Base-by-base conservation (phyloP, 2,329 filamentous ascomycete genomes). In the Aspergillus sp. region DNA sequence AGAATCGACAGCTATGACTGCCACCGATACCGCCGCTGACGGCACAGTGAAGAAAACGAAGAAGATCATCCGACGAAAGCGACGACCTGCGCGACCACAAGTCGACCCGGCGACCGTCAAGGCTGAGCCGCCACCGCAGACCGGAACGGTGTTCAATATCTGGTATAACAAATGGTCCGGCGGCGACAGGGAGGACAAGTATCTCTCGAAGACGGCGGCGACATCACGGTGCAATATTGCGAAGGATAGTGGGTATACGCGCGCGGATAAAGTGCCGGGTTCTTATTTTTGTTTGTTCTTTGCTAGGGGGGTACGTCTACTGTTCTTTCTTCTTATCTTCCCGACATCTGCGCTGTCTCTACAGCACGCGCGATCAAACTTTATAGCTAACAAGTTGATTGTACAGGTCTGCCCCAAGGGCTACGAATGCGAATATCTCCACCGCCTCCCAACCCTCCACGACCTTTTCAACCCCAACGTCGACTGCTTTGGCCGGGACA, bases 151-250 rank as follows among this genome's bases (percentile, higher is more conserved):
- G 61, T 99, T 95, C 84, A 99, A 99, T 79, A 96, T 96, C 72
- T 97, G 93, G 94, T 97, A 97, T 81, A 97, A 97, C 82, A 98
- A 97, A 79, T 98, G 94, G 93, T 91, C 89, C 0, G 95, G 95
- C 68, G 95, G 95, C 72, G 95, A 99, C 78, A 87, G 93, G 63
- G 94, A 98, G 74, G 93, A 96, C 81, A 92, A 93, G 70, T 93
- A 94, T 72, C 85, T 93, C 4, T 92, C 90, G 41, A 90, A 97
- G 74, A 91, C 89, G 23, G 86, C 89, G 15, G 94, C 95, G 3
- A 89, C 90, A 66, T 90, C 90, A 2, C 91, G 96, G 59, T 98
- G 95, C 83, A 95, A 93, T 74, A 83, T 99, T 63, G 89, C 89
- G 1, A 87, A 85, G 64, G 95, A 95, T 74, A 87, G 84, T 59